Percentiles rank a stretch among this genome's conserved stretches.
These are phyloP conservation scores for Stellera chamaejasme DNA, from an alignment of 345 rosid species.

Conservation along the genomic window DNA sequence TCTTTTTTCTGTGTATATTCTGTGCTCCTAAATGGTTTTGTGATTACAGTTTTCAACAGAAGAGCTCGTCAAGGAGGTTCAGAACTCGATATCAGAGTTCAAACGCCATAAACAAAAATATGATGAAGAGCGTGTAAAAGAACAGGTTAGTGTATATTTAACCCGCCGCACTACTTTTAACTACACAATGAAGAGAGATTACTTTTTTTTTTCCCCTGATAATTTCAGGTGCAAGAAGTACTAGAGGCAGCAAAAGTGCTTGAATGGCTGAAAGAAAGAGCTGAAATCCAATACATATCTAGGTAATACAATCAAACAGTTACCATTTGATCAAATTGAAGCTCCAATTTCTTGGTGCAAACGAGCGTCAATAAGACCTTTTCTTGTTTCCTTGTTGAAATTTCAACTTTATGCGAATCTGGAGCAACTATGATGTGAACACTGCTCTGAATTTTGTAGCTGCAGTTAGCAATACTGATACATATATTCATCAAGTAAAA, in stretches of 20 bases:
- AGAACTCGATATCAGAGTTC: slow-evolving; percentile 67
- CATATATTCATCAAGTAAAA: too few relatives aligned
- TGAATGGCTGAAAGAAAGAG: slow-evolving; percentile 81
- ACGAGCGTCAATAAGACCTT: too few relatives aligned
- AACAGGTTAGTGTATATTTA: slow-evolving; percentile 48
- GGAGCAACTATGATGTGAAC: too few relatives aligned
- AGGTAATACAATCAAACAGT: slow-evolving; percentile 21
- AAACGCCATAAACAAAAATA: slow-evolving; percentile 75
- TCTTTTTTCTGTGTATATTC: background rate
- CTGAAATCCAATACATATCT: slow-evolving; percentile 58
- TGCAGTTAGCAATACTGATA: too few relatives aligned
- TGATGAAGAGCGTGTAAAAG: slow-evolving; percentile 66
- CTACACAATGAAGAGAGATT: background rate
- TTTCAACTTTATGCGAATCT: too few relatives aligned
- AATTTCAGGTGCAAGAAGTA: slow-evolving; percentile 69
- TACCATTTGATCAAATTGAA: too few relatives aligned
- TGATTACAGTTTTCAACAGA: slow-evolving; percentile 59
- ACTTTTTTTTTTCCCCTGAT: background rate
- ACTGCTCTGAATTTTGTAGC: too few relatives aligned
- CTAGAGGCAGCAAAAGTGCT: slow-evolving; percentile 95
- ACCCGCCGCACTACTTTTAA: background rate
- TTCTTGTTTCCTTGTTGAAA: too few relatives aligned
- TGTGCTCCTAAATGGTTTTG: background rate
- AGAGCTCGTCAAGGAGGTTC: slow-evolving; percentile 73
- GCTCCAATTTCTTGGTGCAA: too few relatives aligned